Base-by-base conservation (phyloP, 2,329 filamentous ascomycete genomes). In the Ophiocordyceps polyrhachis-furcata region DNA sequence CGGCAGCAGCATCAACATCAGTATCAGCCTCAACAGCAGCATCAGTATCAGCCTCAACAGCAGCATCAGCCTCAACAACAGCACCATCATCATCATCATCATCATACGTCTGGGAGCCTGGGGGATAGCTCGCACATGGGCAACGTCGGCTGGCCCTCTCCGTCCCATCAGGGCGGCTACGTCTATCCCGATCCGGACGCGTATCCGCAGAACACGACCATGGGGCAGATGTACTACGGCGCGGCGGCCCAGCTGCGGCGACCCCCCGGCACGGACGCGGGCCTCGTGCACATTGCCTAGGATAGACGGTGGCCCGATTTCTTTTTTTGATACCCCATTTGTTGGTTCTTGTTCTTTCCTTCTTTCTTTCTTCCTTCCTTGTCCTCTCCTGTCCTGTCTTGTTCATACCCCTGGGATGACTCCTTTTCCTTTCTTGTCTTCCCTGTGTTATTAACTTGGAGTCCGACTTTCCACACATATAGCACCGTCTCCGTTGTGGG, bases 121-220 rank as follows among this genome's bases (percentile, higher is more conserved):
- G 77, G 69, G 46, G 83, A 83, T 44, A 94, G 87, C 60, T 88
- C 89, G 43, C 88, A 95, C 61, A 85, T 94, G 77, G 64, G 67
- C 49, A 78, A 73, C 48, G 73, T 85, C 49, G 83, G 84, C 45
- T 95, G 89, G 88, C 83, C 86, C 51, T 93, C 87, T 5, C 87
- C 87, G 4, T 76, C 79, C 2, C 83, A 88, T 2, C 83, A 88
- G 52, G 75, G 74, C 43, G 70, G 69, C 49, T 88, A 86, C 50
- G 78, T 83, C 49, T 94, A 93, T 57, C 77, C 81, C 8, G 93
- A 95, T 52, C 83, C 85, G 0, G 86, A 93, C 53, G 75, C 76
- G 23, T 81, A 80, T 48, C 71, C 72, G 32, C 71, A 74, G 43
- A 70, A 71, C 37, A 69, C 63, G 5, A 70, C 72, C 40, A 71